These are phyloP conservation scores for Knoxdaviesia capensis DNA, from an alignment of 2,329 filamentous ascomycete genomes.

Conservation along the genomic window DNA sequence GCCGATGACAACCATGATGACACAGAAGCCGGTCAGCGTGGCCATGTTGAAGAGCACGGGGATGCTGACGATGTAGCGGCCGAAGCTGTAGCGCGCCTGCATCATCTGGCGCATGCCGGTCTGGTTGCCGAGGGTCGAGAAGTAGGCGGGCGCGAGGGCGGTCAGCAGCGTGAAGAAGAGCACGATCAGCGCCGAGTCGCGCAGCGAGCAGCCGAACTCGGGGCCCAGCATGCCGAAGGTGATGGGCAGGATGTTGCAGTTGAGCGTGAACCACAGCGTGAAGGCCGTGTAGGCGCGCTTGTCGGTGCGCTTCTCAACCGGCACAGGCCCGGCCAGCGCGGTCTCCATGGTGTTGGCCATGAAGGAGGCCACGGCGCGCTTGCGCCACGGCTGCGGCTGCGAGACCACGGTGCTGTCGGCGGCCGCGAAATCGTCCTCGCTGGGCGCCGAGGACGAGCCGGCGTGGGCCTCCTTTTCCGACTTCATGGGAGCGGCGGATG, in stretches of 20 bases:
- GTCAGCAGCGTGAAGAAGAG: constrained; percentile 41
- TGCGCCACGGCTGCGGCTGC: too few species aligned
- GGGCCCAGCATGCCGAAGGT: constrained; percentile 41
- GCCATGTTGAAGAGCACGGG: constrained; percentile 41
- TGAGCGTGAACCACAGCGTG: constrained; percentile 27
- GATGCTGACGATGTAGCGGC: constrained; percentile 35
- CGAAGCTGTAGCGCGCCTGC: constrained; percentile 42
- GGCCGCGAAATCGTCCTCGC: too few species aligned
- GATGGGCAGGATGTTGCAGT: constrained; percentile 28
- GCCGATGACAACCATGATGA: constrained; percentile 40
- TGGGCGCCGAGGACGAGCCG: too few species aligned
- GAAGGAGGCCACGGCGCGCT: neutral
- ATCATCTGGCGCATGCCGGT: constrained; percentile 48
- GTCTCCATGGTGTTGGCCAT: neutral
- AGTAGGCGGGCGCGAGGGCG: constrained; percentile 30
- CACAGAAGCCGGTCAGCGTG: constrained; percentile 40
- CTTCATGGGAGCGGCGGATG: too few species aligned
- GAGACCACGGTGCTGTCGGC: too few species aligned
- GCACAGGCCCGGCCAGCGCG: constrained; percentile 14
- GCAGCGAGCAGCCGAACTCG: constrained; percentile 30
- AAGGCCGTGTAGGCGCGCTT: constrained; percentile 23
- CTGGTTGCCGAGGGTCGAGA: constrained; percentile 36
- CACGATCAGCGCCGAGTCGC: constrained; percentile 36
- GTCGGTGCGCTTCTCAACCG: constrained; percentile 18
- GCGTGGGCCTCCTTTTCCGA: too few species aligned